Conservation (phyloP, 768 basidiomycete genomes). For the Pisolithus tinctorius region DNA sequence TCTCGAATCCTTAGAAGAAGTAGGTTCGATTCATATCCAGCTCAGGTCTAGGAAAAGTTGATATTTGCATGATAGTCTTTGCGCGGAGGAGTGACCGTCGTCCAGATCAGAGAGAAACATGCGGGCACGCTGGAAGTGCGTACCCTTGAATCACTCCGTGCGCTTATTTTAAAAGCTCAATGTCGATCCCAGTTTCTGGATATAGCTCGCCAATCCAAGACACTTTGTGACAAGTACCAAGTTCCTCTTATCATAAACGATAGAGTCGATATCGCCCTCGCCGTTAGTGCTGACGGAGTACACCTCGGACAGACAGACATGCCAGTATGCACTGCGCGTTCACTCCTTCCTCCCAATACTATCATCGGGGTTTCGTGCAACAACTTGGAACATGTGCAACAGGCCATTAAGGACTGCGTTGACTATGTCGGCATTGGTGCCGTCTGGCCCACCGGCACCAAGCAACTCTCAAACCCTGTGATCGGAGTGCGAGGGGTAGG, state of each 20-base stretch:
- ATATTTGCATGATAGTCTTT: conserved; percentile 45
- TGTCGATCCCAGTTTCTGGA: conserved; percentile 55
- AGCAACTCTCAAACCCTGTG: conserved; percentile 55
- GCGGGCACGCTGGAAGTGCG: conserved; percentile 74
- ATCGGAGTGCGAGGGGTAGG: conserved; percentile 74
- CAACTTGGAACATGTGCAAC: conserved; percentile 53
- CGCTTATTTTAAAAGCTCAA: background rate
- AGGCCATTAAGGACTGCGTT: conserved; percentile 55
- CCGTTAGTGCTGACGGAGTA: conserved; percentile 68
- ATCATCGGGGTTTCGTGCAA: conserved; percentile 82
- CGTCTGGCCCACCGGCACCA: conserved; percentile 76
- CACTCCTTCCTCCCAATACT: conserved; percentile 57
- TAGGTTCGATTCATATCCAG: conserved; percentile 19
- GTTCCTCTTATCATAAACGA: conserved; percentile 86
- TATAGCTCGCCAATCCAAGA: conserved; percentile 63
- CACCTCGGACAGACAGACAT: conserved; percentile 90
- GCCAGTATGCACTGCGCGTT: conserved; percentile 57
- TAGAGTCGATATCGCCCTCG: conserved; percentile 81
- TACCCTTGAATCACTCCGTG: conserved; percentile 4
- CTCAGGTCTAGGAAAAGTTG: background rate
- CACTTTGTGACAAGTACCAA: conserved; percentile 65
- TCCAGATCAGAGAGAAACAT: conserved; percentile 86
- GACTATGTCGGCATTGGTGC: conserved; percentile 91
- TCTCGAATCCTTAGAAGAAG: conserved; percentile 69
- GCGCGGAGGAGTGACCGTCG: conserved; percentile 81